Evolutionary conservation across 2,329 filamentous ascomycete species (phyloP), one percentile per base, ranked within the genome.

Genomic region (Pseudocercospora fijiensis): DNA sequence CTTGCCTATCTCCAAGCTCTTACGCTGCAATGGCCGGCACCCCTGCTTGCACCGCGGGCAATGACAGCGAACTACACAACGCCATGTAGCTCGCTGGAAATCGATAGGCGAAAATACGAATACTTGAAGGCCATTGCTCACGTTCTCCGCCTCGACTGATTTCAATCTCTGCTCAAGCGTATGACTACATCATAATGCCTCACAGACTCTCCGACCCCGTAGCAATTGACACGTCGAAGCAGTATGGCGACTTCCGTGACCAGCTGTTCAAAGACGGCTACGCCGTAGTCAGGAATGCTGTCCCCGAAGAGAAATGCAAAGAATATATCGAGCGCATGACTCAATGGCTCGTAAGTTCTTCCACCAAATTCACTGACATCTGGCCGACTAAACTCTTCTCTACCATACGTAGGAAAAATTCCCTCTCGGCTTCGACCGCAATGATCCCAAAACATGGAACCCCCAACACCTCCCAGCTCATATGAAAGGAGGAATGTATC

Each of bases 401-500:
- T 1, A 2, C 33, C 33, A 37, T n/a, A 4, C 7, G 33, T n/a
- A 37, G 33, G 49, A 66, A 33, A 60, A 24, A 11, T 66, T 66
- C 43, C 58, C 64, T 7, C 45, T 66, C 6, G 64, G 64, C 13
- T 66, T 66, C 52, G 55, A 66, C n/a, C 60, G 64, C 47, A 63
- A 61, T 28, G 61, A 66, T 52, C 61, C 64, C 9, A 57, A 13
- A 3, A 66, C 64, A 5, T 66, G 64, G 64, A 63, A 57, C 1
- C 45, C 52, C 22, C 52, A 63, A 24, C 57, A 66, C 24, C 27
- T 66, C 13, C 64, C 64, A 2, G 64, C 64, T 49, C 64, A 66
- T 20, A 66, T 66, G 64, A 66, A 66, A 24, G 64, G 64, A 4
- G 64, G 64, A 11, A 66, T 66, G 64, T 66, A 66, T 33, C 64